These are phyloP conservation scores for Suillus ampliporus DNA, from an alignment of 768 basidiomycete species.

Conservation along the genomic window DNA sequence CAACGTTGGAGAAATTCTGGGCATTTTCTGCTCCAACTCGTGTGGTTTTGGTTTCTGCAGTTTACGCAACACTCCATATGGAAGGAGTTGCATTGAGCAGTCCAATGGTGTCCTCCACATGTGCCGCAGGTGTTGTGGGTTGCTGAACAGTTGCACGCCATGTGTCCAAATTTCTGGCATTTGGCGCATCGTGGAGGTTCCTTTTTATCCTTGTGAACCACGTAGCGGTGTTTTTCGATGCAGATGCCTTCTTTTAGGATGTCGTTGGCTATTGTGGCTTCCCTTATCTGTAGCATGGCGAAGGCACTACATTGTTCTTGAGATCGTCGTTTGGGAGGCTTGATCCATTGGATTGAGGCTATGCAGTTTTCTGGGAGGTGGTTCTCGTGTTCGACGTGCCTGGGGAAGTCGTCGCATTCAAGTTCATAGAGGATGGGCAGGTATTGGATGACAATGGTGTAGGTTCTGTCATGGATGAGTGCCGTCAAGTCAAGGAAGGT, in stretches of 20 bases:
- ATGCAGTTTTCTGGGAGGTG: slow-evolving; percentile 14
- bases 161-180: slow-evolving; percentile 11
- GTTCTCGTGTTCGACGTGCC: slow-evolving; percentile 24
- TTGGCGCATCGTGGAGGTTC: slow-evolving; percentile 8
- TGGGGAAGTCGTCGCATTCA: neutral
- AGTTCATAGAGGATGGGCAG: slow-evolving; percentile 28
- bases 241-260: slow-evolving; percentile 25
- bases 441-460: slow-evolving; percentile 23
- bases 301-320: slow-evolving; percentile 28
- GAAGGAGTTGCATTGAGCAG: neutral
- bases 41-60: slow-evolving; percentile 7
- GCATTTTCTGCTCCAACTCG: slow-evolving; percentile 16
- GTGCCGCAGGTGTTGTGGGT: slow-evolving; percentile 5
- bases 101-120: slow-evolving; percentile 1
- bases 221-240: slow-evolving; percentile 19
- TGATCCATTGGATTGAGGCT: slow-evolving; percentile 30
- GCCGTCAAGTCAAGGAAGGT: neutral
- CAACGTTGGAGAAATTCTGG: slow-evolving; percentile 12
- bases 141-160: slow-evolving; percentile 10
- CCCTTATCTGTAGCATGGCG: slow-evolving; percentile 26
- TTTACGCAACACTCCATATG: neutral
- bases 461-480: slow-evolving; percentile 4
- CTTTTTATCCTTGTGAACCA: slow-evolving; percentile 15
- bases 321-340: slow-evolving; percentile 18
- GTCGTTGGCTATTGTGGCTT: slow-evolving; percentile 27